Percentiles rank a stretch among this genome's conserved stretches.
Evolutionary conservation across 2,329 filamentous ascomycete genomes (phyloP).

Genomic region (Trichoderma sp.): DNA sequence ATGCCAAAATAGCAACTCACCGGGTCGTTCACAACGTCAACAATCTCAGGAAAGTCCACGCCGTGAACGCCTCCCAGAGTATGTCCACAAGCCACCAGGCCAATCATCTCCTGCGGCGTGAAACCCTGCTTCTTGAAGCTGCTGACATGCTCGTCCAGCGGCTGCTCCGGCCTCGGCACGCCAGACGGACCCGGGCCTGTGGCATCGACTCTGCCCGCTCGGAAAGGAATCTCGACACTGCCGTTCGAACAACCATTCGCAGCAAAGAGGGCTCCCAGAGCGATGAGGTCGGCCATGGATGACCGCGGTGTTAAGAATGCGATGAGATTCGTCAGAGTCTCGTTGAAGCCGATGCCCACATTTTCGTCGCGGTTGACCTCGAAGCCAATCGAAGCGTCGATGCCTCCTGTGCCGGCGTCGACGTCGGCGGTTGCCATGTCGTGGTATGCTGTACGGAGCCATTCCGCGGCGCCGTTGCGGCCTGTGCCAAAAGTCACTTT

Average conservation of each 20-base stretch:
- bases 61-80: slow-evolving; percentile 36
- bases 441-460: slow-evolving; percentile 40
- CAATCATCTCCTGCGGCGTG: slow-evolving; percentile 35
- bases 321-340: slow-evolving; percentile 37
- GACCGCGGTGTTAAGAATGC: slow-evolving; percentile 31
- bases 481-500: slow-evolving; percentile 26
- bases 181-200: slow-evolving; percentile 27
- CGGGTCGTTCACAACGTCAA: slow-evolving; percentile 26
- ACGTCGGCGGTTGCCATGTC: slow-evolving; percentile 38
- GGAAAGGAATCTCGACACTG: slow-evolving; percentile 15
- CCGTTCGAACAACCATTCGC: slow-evolving; percentile 23
- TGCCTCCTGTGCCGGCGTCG: slow-evolving; percentile 35
- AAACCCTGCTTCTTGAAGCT: slow-evolving; percentile 32
- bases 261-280: slow-evolving; percentile 31
- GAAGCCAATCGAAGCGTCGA: slow-evolving; percentile 40
- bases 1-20: background rate
- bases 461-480: slow-evolving; percentile 35
- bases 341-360: slow-evolving; percentile 38
- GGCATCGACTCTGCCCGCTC: slow-evolving; percentile 27
- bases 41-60: slow-evolving; percentile 35
- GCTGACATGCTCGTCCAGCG: slow-evolving; percentile 24
- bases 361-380: slow-evolving; percentile 39
- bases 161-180: slow-evolving; percentile 29
- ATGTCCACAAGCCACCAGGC: slow-evolving; percentile 35
- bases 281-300: slow-evolving; percentile 35